A percentile compares a stretch with the other conserved stretches of the same genome.
These are phyloP conservation scores for Neurospora crassa DNA, from an alignment of 2,329 filamentous ascomycete genomes.

Conservation along the genomic window DNA sequence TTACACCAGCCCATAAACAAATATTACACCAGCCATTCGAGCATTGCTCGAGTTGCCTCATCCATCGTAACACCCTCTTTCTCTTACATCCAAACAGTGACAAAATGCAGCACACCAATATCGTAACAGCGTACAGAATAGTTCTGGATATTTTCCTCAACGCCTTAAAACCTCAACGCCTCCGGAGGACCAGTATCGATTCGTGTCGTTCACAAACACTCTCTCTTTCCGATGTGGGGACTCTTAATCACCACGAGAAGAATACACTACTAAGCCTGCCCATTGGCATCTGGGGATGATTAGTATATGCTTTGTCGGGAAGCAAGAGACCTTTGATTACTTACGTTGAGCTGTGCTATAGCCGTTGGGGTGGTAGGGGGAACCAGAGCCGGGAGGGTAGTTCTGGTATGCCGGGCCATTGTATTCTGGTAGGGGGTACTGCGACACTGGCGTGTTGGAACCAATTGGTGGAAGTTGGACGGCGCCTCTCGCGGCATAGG, in stretches of 20 bases:
- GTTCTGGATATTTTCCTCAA: not conserved
- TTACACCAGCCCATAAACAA: not conserved
- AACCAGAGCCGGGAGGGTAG: constrained; percentile 2
- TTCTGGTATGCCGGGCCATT: constrained; percentile 14
- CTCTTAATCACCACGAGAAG: not conserved
- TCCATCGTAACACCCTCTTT: not conserved
- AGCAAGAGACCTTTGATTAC: not conserved
- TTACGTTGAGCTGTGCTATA: not conserved
- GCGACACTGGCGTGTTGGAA: constrained; percentile 25
- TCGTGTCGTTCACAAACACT: not conserved
- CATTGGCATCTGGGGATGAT: not conserved
- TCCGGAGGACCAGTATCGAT: not conserved
- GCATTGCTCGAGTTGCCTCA: not conserved
- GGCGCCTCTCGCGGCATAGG: constrained; percentile 9
- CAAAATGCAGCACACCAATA: not conserved
- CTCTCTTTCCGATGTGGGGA: not conserved
- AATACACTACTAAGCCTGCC: not conserved
- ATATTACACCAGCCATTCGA: not conserved
- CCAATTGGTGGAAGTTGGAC: constrained; percentile 67
- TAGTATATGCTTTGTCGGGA: not conserved
- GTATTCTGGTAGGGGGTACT: constrained; percentile 47
- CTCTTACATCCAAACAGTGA: not conserved
- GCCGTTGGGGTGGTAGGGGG: not conserved
- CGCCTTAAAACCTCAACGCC: not conserved
- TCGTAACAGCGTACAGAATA: not conserved